A percentile compares a stretch with the other conserved stretches of the same genome.
These are phyloP conservation scores for Mucor velutinosus DNA, from an alignment of 371 early-diverging fungal species.

Conservation along the genomic window DNA sequence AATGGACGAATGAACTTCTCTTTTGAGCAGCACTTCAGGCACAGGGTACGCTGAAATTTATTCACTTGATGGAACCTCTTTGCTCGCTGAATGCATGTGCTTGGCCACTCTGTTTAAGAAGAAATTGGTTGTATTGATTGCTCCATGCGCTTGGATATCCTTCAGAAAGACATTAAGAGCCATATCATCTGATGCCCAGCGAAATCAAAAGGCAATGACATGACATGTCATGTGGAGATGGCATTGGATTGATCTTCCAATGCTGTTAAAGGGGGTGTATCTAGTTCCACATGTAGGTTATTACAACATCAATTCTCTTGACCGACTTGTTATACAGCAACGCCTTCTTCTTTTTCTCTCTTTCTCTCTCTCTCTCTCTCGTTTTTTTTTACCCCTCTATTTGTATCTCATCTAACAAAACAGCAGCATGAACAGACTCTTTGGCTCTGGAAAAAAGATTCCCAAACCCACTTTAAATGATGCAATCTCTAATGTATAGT, in stretches of 20 bases:
- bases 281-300: background rate
- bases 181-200: background rate
- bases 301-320: background rate
- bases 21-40: too few species aligned
- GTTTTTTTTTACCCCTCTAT: background rate
- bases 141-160: too few species aligned
- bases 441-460: constrained; percentile 38
- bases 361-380: too few species aligned
- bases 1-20: too few species aligned
- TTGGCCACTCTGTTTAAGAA: too few species aligned
- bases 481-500: constrained; percentile 30
- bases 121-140: too few species aligned
- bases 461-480: constrained; percentile 33
- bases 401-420: background rate
- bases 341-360: background rate
- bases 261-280: background rate
- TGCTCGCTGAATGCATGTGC: too few species aligned
- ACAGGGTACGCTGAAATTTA: too few species aligned
- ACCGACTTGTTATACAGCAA: background rate
- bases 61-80: too few species aligned
- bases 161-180: background rate
- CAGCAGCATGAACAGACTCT: constrained; percentile 38
- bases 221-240: background rate
- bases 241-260: background rate
- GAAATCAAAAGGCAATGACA: background rate